Conservation (phyloP, 2,329 filamentous ascomycete genomes). For the Colletotrichum neosansevieriae region DNA sequence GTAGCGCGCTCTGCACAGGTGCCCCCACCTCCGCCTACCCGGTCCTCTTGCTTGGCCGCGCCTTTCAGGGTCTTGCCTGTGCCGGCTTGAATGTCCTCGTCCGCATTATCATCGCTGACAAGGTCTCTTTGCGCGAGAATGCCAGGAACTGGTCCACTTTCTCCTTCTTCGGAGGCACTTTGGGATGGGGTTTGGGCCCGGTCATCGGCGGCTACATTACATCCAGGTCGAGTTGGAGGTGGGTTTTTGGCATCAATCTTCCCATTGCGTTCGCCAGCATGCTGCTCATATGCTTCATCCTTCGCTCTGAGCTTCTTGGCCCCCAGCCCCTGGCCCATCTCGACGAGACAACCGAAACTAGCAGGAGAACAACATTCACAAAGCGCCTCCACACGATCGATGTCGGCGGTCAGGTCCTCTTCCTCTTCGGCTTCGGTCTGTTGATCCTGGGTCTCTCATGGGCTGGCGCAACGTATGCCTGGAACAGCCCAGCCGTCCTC, state of each 20-base stretch:
- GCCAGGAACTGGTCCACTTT: slow-evolving; percentile 73
- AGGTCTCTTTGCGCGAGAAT: slow-evolving; percentile 71
- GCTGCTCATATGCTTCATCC: slow-evolving; percentile 65
- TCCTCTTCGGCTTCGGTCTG: slow-evolving; percentile 66
- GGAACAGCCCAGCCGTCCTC: slow-evolving; percentile 62
- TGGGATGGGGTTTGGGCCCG: slow-evolving; percentile 69
- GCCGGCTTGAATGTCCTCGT: slow-evolving; percentile 72
- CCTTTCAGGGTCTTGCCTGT: slow-evolving; percentile 71
- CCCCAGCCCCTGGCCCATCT: slow-evolving; percentile 61
- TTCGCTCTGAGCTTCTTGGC: slow-evolving; percentile 70
- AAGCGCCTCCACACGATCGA: slow-evolving; percentile 67
- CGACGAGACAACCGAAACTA: slow-evolving; percentile 52
- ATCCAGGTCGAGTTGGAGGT: slow-evolving; percentile 67
- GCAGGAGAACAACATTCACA: slow-evolving; percentile 50
- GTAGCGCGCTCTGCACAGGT: slow-evolving; percentile 71
- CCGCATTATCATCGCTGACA: slow-evolving; percentile 73
- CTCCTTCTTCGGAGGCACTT: slow-evolving; percentile 68
- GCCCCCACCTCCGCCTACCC: slow-evolving; percentile 65
- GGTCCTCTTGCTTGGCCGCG: slow-evolving; percentile 72
- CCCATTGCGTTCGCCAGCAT: slow-evolving; percentile 66
- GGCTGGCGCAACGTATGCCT: slow-evolving; percentile 66
- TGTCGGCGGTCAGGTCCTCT: slow-evolving; percentile 66
- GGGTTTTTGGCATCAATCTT: slow-evolving; percentile 75
- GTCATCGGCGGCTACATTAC: slow-evolving; percentile 71
- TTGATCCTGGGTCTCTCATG: slow-evolving; percentile 67